Evolutionary conservation across 2,329 filamentous ascomycete genomes (phyloP), one percentile per base, ranked within the genome.

Genomic region (Paracoccidioides lutzii): DNA sequence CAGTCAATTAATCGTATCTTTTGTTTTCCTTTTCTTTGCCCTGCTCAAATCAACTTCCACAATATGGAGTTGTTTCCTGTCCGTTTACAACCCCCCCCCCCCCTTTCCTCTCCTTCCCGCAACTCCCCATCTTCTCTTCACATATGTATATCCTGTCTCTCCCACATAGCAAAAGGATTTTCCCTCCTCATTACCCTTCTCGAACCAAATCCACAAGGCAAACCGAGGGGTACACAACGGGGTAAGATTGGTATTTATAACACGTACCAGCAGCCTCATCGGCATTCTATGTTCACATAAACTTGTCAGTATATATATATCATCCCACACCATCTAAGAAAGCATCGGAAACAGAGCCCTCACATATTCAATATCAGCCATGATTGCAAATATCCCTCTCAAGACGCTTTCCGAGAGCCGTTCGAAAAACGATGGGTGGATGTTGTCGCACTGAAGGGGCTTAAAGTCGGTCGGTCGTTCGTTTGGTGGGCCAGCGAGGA

Each of bases 311-410:
- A 56, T 55, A 44, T 48, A 46, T 54, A 63, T 58, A 62, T 58
- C 60, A 46, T 45, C 28, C 32, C 38, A 30, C 50, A 15, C 9
- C 48, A 9, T 41, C 14, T 66, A 68, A 51, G 45, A 49, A 57
- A 43, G 42, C n/a, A 33, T 22, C 38, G 56, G 15, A 38, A 49
- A 40, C 53, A 38, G 28, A 58, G 59, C 64, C 87, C 87, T 77
- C 81, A 90, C 87, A 80, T 93, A 93, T 80, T 90, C 85, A 69
- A 77, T 73, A 81, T 91, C 88, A 84, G 88, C 88, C 88, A 91
- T 91, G 79, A 74, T 87, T 81, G 78, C 78, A 75, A 74, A 66
- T 67, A 62, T 68, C 70, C 69, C 67, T 72, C 69, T 69, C 64
- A 61, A 66, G 65, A 68, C 69, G 71, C 73, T 71, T 72, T 69